Base-by-base conservation (phyloP, 371 early-diverging fungal genomes). In the Saksenaea vasiformis region DNA sequence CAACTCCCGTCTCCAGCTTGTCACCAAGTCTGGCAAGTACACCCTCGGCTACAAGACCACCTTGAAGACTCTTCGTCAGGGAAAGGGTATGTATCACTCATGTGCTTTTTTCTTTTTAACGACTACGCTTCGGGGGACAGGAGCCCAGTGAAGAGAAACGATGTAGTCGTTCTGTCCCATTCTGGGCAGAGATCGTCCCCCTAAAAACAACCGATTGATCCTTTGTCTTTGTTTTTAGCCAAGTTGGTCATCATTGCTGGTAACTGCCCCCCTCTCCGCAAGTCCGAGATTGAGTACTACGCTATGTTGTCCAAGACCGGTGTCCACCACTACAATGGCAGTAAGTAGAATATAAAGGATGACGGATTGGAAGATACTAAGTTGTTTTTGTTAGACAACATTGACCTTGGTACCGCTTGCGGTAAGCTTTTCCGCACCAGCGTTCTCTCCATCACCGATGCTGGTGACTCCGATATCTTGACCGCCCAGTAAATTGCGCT, bases 201-300 rank as follows among this genome's bases (percentile, higher is more conserved):
- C 73, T 28, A 61, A 58, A 19, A 53, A 47, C 63, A 22, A 43
- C 54, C 36, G 11, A 58, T 64, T 34, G 56, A 63, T 22, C 43
- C 43, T 41, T 41, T 63, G 43, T 61, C 64, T 51, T 43, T 53
- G 58, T 58, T 37, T 44, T 59, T 85, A 93, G 95, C 97, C 87
- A 97, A 97, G 93, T 89, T 98, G 75, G 87, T 98, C 82, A 91
- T 98, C 87, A 91, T 98, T 83, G 91, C 98, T 71, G 95, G 93
- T 76, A 98, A 98, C 95, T 94, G 95, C 88, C 98, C 98, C 70
- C 95, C 98, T 78, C 93, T 98, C 80, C 91, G 99, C 85, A 98
- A 97, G 91, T 95, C 96, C 65, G 99, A 98, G 91, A 91, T 98
- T 76, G 98, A 98, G 89, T 98, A 98, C 95, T 98, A 98, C 87